Evolutionary conservation across 2,329 filamentous ascomycete genomes (phyloP).

Genomic region (Nannizziopsis barbatae): DNA sequence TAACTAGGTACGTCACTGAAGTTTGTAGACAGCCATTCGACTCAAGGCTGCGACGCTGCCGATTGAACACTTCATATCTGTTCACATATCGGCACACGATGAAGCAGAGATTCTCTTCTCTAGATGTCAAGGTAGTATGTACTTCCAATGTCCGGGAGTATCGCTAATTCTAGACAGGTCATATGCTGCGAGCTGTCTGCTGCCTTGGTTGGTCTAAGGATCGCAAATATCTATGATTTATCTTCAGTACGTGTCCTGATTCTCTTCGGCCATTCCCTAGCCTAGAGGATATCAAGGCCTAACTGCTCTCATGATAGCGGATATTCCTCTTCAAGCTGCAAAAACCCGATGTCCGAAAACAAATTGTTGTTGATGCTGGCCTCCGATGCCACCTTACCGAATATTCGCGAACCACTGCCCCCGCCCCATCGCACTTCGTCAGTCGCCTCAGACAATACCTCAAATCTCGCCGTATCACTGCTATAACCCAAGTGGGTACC

Average conservation of each 20-base stretch:
- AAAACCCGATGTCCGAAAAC: conserved; percentile 77
- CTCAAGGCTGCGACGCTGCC: neutral
- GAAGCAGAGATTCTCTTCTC: conserved; percentile 50
- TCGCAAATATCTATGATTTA: conserved; percentile 92
- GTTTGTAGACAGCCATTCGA: neutral
- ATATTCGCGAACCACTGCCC: conserved; percentile 76
- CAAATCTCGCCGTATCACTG: conserved; percentile 73
- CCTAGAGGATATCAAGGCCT: neutral
- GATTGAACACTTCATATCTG: neutral
- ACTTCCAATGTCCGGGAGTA: no score
- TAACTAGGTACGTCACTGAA: neutral
- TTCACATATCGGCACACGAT: conserved; percentile 27
- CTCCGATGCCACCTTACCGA: conserved; percentile 92
- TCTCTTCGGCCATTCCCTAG: neutral
- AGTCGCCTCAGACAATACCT: conserved; percentile 74
- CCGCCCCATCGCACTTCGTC: conserved; percentile 76
- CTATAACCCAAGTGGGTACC: conserved; percentile 74
- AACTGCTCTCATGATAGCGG: conserved; percentile 39
- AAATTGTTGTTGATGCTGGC: conserved; percentile 84
- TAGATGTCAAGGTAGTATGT: conserved; percentile 45
- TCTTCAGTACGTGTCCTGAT: conserved; percentile 50
- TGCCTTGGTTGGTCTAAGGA: conserved; percentile 62
- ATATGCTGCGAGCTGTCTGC: conserved; percentile 85
- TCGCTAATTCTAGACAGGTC: conserved; percentile 47
- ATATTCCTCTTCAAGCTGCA: conserved; percentile 94